Conservation (phyloP, 1,139 yeast genomes). For the Hyphopichia buzzinii region DNA sequence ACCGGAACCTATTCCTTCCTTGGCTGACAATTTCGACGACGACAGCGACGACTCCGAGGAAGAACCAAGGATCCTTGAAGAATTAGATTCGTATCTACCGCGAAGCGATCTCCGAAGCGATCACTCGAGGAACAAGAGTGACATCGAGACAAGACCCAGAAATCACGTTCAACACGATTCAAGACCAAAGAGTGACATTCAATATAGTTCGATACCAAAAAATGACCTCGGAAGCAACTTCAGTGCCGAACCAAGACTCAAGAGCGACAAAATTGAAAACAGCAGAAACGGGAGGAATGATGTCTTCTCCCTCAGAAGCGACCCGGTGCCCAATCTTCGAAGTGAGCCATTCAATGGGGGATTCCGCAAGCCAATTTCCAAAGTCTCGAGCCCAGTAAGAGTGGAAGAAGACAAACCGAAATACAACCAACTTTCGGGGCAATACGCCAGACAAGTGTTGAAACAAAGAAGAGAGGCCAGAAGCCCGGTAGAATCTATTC, state of each 20-base stretch:
- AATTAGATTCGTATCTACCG: slow-evolving; percentile 17
- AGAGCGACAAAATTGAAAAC: too few relatives aligned
- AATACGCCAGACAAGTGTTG: slow-evolving; percentile 14
- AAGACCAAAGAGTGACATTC: too few relatives aligned
- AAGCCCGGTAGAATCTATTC: background rate
- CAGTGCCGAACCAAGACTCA: too few relatives aligned
- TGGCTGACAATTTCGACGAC: slow-evolving; percentile 1
- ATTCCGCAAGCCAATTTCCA: slow-evolving; percentile 4
- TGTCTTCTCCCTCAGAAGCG: background rate
- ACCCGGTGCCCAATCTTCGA: background rate
- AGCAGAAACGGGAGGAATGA: background rate
- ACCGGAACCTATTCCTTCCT: slow-evolving; percentile 2
- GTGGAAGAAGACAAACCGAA: slow-evolving; percentile 9
- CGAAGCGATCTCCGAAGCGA: slow-evolving; percentile 3
- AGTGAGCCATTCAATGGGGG: background rate
- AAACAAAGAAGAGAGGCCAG: slow-evolving; percentile 9
- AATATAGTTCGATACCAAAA: too few relatives aligned
- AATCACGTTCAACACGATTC: too few relatives aligned
- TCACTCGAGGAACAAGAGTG: slow-evolving; percentile 1
- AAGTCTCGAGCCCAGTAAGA: slow-evolving; percentile 1
- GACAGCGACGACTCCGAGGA: slow-evolving; percentile 10
- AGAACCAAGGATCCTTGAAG: slow-evolving; percentile 18
- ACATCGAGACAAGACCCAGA: too few relatives aligned
- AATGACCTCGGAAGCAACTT: too few relatives aligned
- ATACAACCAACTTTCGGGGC: slow-evolving; percentile 15